Evolutionary conservation across 352 stramenopile genomes (phyloP), one percentile per base, ranked within the genome.

Genomic region (Phytophthora fragariae): DNA sequence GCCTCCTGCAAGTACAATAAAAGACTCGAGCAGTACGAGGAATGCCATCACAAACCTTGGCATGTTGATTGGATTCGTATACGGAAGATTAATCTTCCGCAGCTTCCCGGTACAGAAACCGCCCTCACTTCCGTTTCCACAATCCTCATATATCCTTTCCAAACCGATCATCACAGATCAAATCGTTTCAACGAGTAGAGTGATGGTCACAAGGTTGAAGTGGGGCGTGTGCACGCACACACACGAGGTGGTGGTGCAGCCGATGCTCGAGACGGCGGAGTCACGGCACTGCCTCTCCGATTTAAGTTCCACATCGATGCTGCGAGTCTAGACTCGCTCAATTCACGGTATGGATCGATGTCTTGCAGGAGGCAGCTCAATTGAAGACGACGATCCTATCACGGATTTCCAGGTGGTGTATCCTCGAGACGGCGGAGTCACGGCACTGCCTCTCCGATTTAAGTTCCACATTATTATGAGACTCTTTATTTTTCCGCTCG

Each of bases 291-390:
- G 21, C 58, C 58, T 5, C 41, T 65, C 5, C 27, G 17, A 21
- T 65, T 65, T 41, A 54, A 44, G 29, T 65, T 65, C 44, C 11
- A 11, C 21, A 21, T 65, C 17, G 21, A 44, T 8, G 17, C 27
- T n/a, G 31, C 8, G 39, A 21, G 7, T 19, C 5, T 35, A 1
- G 37, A 62, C 35, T 24, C 21, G 6, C 62, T 66, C n/a, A 37
- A 63, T 11, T 6, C 9, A 1, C 47, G 31, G 39, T 71, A 72
- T 31, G 19, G 21, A 24, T 33, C 27, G 5, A 55, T 55, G 37
- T 47, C 41, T 21, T 19, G 14, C 5, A 49, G 12, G 17, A 54
- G 47, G n/a, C 19, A 17, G 14, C 10, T 31, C 47, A 7, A 19
- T 49, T 6, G 41, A 3, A 14, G 14, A 49, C 5, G 41, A 21